phyloP scores from a whole-genome alignment of 495 filamentous ascomycete genomes.

The Penicillium herquei region DNA sequence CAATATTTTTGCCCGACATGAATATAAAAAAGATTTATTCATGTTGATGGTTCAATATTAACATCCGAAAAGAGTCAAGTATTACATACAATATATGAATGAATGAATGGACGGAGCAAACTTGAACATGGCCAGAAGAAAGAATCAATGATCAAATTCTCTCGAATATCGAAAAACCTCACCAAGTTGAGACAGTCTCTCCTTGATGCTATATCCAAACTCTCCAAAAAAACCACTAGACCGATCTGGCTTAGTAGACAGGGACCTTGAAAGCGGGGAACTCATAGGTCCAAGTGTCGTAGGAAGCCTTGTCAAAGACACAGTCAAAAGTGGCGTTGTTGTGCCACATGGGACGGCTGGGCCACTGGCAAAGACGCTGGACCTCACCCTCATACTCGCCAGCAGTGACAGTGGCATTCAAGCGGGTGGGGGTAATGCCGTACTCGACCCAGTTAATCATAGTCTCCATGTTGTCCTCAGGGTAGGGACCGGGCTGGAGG shows the following conservation, averaged over 20 bases:
- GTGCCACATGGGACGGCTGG: not conserved
- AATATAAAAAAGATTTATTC: no score
- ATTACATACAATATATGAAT: no score
- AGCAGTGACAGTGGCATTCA: not conserved
- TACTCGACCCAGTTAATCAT: constrained; percentile 51
- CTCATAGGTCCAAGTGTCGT: not conserved
- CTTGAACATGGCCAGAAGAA: no score
- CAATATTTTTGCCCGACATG: no score
- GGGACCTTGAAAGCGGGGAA: not conserved
- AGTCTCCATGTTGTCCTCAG: constrained; percentile 35
- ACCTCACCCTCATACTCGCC: not conserved
- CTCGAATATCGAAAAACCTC: no score
- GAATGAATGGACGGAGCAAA: no score
- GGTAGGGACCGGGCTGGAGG: constrained; percentile 39
- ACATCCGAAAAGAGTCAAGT: no score
- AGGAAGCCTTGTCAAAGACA: not conserved
- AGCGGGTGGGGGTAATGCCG: constrained; percentile 26
- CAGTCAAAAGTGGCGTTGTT: not conserved
- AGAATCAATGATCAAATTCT: no score
- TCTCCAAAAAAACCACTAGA: no score
- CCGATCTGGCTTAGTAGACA: not conserved
- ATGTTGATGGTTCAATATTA: no score
- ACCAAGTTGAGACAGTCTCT: no score
- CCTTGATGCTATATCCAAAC: no score
- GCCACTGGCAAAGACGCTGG: not conserved